phyloP scores from a whole-genome alignment of 176 grass and related monocot species.

The Carex littledalei region DNA sequence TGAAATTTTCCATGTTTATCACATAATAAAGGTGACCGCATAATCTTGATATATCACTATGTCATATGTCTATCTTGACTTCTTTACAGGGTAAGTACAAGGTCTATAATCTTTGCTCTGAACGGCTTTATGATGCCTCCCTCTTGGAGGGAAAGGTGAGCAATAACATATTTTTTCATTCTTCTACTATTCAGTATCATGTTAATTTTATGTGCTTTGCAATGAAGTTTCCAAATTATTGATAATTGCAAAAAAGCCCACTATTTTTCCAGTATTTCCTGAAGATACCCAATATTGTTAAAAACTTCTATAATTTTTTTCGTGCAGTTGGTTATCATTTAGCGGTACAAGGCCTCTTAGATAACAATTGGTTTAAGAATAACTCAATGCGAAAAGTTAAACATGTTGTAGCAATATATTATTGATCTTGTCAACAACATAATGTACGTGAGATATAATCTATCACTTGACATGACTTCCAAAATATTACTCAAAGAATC shows the following conservation, averaged over 20 bases:
- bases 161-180: slow-evolving; percentile 3
- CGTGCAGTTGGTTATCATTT: not conserved
- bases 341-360: not conserved
- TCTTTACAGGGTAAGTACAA: slow-evolving; percentile 90
- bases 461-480: not conserved
- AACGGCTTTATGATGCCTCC: slow-evolving; percentile 93
- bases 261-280: not conserved
- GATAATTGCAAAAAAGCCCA: not conserved
- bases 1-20: not conserved
- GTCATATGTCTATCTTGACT: slow-evolving; percentile 9
- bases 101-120: slow-evolving; percentile 98
- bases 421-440: not conserved
- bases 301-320: not conserved
- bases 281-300: not conserved
- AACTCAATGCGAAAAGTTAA: not conserved
- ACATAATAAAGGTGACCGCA: not conserved
- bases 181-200: not conserved
- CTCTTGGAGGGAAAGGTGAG: slow-evolving; percentile 97
- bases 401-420: not conserved
- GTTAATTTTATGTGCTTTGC: not conserved
- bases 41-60: not conserved
- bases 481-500: not conserved
- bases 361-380: not conserved
- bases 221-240: not conserved
- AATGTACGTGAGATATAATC: not conserved